phyloP scores from a whole-genome alignment of 208 protist species.

The Tetramitus jugosus region DNA sequence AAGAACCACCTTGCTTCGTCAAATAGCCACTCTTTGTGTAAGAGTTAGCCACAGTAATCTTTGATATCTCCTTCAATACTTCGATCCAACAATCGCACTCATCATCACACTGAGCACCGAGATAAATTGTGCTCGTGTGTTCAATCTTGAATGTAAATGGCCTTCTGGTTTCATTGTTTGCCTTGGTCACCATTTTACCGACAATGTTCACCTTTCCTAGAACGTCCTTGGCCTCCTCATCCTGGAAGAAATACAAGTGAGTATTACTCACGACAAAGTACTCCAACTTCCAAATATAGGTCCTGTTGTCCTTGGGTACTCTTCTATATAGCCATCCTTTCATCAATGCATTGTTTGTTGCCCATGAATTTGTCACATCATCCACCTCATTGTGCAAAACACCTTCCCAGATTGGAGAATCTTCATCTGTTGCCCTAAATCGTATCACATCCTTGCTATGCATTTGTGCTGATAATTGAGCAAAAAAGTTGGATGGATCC shows the following conservation, averaged over 20 bases:
- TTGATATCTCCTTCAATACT: neutral
- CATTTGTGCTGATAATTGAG: too few species aligned
- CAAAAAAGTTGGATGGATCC: too few species aligned
- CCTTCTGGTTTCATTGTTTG: neutral
- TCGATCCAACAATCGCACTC: constrained; percentile 1
- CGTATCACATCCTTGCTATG: too few species aligned
- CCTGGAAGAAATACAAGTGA: neutral
- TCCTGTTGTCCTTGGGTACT: neutral
- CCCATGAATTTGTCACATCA: neutral
- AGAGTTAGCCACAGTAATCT: too few species aligned
- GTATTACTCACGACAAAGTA: neutral
- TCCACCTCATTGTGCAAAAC: neutral
- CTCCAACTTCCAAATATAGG: neutral
- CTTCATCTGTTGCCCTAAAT: too few species aligned
- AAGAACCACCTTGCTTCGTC: constrained; percentile 10
- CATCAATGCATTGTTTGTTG: neutral
- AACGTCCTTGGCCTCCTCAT: neutral
- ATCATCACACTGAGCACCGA: neutral
- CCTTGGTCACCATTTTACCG: neutral
- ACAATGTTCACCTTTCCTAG: neutral
- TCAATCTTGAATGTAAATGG: constrained; percentile 3
- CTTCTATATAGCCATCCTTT: neutral
- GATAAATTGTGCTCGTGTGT: neutral
- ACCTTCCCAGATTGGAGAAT: neutral
- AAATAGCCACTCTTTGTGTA: neutral